Percentiles rank a stretch among this genome's conserved stretches.
phyloP scores from a whole-genome alignment of 2,329 filamentous ascomycete genomes.

The Dothistroma pini region DNA sequence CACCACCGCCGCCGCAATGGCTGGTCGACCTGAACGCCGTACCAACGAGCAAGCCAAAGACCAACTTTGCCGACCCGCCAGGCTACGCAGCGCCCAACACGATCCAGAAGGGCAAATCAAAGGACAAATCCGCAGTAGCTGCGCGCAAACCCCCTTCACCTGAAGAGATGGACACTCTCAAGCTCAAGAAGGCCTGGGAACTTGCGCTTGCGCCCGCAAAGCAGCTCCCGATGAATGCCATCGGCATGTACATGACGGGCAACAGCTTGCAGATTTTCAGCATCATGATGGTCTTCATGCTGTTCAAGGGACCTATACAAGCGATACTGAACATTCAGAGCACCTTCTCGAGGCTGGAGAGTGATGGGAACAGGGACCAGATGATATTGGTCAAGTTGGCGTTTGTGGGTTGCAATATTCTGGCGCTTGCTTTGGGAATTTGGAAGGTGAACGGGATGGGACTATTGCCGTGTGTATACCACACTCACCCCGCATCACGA shows the following conservation, averaged over 20 bases:
- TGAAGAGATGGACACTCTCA: slow-evolving; percentile 90
- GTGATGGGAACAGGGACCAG: slow-evolving; percentile 67
- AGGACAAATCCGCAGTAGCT: slow-evolving; percentile 30
- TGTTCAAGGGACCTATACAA: slow-evolving; percentile 93
- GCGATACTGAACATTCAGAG: slow-evolving; percentile 78
- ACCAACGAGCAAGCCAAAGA: slow-evolving; percentile 62
- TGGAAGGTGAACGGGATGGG: slow-evolving; percentile 99
- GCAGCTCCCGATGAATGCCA: slow-evolving; percentile 92
- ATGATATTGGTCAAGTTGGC: slow-evolving; percentile 81
- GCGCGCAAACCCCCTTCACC: slow-evolving; percentile 64
- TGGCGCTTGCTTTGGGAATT: slow-evolving; percentile 78
- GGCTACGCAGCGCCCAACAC: slow-evolving; percentile 55
- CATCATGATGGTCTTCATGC: slow-evolving; percentile 99
- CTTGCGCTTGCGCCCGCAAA: slow-evolving; percentile 91
- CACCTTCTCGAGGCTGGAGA: slow-evolving; percentile 89
- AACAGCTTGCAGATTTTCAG: slow-evolving; percentile 98
- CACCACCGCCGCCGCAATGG: slow-evolving; percentile 67
- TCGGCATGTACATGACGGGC: slow-evolving; percentile 99
- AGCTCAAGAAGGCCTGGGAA: slow-evolving; percentile 99
- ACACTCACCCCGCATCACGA: not conserved
- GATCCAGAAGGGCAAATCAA: slow-evolving; percentile 19
- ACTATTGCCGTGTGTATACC: slow-evolving; percentile 69
- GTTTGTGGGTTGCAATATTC: slow-evolving; percentile 81
- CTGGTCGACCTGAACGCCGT: slow-evolving; percentile 73
- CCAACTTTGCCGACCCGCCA: slow-evolving; percentile 75